Conservation (phyloP, 768 basidiomycete genomes). For the Leccinellum albellum region DNA sequence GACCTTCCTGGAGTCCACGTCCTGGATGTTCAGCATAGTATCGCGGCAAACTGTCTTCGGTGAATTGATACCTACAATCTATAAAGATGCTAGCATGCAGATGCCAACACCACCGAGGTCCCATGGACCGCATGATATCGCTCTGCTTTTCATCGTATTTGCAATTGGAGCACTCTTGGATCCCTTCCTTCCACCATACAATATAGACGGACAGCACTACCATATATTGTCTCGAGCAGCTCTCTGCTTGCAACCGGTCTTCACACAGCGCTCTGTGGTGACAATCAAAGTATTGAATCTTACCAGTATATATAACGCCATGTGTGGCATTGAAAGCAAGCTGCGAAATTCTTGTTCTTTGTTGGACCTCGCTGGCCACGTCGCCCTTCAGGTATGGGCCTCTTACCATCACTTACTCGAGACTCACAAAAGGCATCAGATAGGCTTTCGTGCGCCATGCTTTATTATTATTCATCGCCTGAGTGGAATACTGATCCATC, state of each 20-base stretch:
- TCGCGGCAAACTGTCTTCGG: constrained; percentile 43
- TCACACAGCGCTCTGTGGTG: constrained; percentile 42
- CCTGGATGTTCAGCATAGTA: constrained; percentile 50
- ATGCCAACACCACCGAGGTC: not conserved
- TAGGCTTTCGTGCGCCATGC: constrained; percentile 12
- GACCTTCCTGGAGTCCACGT: constrained; percentile 45
- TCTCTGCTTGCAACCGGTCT: constrained; percentile 42
- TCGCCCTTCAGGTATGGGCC: constrained; percentile 42
- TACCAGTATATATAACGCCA: constrained; percentile 52
- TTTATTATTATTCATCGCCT: not conserved
- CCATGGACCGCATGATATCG: constrained; percentile 50
- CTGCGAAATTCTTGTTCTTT: constrained; percentile 44
- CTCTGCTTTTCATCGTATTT: constrained; percentile 44
- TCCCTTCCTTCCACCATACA: constrained; percentile 42
- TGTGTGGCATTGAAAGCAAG: constrained; percentile 51
- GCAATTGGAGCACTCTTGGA: constrained; percentile 49
- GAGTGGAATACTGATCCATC: constrained; percentile 4
- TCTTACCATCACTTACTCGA: not conserved
- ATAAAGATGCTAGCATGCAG: constrained; percentile 16
- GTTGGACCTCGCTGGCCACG: constrained; percentile 45
- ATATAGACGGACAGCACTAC: constrained; percentile 51
- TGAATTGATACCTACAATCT: constrained; percentile 45
- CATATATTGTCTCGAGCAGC: constrained; percentile 46
- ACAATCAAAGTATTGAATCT: constrained; percentile 49
- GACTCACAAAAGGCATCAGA: constrained; percentile 8